Base-by-base conservation (phyloP, 2,329 filamentous ascomycete genomes). In the Hansfordia pulvinata region DNA sequence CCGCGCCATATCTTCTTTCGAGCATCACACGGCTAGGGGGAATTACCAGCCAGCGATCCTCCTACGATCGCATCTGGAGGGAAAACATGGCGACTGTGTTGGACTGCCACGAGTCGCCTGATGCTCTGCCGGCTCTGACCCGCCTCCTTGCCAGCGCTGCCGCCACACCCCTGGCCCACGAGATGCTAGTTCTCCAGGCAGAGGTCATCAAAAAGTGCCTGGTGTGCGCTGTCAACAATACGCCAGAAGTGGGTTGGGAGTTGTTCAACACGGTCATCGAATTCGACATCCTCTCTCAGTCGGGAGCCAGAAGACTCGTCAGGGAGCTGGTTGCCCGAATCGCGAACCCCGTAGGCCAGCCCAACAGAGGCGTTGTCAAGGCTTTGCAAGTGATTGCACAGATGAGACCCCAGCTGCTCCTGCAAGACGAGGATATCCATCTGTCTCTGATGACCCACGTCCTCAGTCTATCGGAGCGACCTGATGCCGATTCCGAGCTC, bases 1-100 rank as follows among this genome's bases (percentile, higher is more conserved):
- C 83, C 2, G 69, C 71, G 0, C 50, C 65, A 2, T 65, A 76
- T 26, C 49, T 93, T 0, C 56, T 85, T 6, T 67, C 74, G 1
- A 69, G 74, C 8, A 55, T 93, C 0, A 64, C 74, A 25, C 49
- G 64, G 1, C 55, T 75, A 20, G 62, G 64, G 2, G 45, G 55
- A 17, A 53, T 58, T 10, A 49, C 50, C 20, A 53, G 39, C 28
- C 56, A 47, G 30, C 44, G 45, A 1, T 37, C 40, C 0, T 41
- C 46, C 1, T 65, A 62, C 27, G 42, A 47, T 8, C 34, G 36
- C 2, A 47, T 62, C 1, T 72, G 66, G 64, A 49, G 44, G 14
- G 38, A 46, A 0, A 61, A 66, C 40, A 42, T 61, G 0, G 42
- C 52, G 5, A 46, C 49, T 2, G 44, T 68, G 3, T 39, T 71